These are phyloP conservation scores for Penicillium sp. DNA, from an alignment of 2,329 filamentous ascomycete genomes.

Conservation along the genomic window DNA sequence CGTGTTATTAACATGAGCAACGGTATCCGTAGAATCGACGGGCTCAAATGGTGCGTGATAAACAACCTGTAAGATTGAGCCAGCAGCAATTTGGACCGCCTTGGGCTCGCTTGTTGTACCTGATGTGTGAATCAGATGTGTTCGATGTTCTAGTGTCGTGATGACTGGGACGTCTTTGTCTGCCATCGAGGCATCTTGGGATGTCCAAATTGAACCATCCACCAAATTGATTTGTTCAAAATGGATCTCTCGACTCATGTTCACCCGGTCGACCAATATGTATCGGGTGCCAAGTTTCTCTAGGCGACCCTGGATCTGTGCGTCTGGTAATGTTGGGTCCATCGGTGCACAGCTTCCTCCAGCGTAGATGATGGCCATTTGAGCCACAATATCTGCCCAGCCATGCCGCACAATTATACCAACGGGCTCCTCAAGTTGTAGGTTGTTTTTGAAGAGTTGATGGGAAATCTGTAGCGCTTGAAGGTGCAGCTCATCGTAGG, in stretches of 20 bases:
- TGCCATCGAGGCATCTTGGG: no score
- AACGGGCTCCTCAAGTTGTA: slow-evolving; percentile 15
- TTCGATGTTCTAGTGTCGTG: slow-evolving; percentile 2
- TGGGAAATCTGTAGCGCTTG: not conserved
- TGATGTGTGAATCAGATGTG: slow-evolving; percentile 24
- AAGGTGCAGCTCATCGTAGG: no score
- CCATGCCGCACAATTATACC: slow-evolving; percentile 21
- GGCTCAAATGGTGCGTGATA: slow-evolving; percentile 16
- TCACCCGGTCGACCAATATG: no score
- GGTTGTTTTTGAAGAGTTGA: not conserved
- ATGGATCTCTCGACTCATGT: no score
- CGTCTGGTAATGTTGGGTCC: slow-evolving; percentile 21
- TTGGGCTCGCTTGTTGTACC: slow-evolving; percentile 25
- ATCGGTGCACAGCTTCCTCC: slow-evolving; percentile 24
- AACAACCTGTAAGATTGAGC: slow-evolving; percentile 21
- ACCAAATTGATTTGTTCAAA: no score
- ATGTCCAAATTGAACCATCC: no score
- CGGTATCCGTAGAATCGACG: slow-evolving; percentile 9
- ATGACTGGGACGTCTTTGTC: no score
- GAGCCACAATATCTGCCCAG: slow-evolving; percentile 18
- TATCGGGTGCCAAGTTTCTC: no score
- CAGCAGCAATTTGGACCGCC: slow-evolving; percentile 23
- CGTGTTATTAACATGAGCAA: slow-evolving; percentile 23
- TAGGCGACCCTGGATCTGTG: not conserved
- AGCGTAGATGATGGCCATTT: slow-evolving; percentile 25